These are phyloP conservation scores for Mucuna pruriens DNA, from an alignment of 306 rosid species.

Conservation along the genomic window DNA sequence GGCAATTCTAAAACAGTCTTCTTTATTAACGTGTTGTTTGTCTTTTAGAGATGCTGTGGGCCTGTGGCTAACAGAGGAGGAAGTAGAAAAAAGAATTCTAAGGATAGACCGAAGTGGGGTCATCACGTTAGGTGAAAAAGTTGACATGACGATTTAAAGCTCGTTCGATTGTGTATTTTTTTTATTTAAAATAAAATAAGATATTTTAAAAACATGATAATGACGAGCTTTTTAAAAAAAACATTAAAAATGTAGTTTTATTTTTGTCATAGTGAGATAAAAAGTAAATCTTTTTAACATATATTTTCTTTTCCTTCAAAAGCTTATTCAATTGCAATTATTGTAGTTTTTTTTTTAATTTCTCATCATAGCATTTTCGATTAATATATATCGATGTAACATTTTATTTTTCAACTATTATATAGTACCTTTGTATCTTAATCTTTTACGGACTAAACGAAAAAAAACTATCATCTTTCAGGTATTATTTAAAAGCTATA, in stretches of 20 bases:
- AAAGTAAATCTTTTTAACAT: not conserved
- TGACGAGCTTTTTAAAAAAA: not conserved
- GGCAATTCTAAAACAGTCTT: slow-evolving; percentile 26
- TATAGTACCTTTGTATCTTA: too few species aligned
- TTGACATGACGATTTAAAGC: not conserved
- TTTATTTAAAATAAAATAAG: not conserved
- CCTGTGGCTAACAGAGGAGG: not conserved
- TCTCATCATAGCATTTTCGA: not conserved
- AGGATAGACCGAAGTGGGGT: not conserved
- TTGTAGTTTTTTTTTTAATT: not conserved
- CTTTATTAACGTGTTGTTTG: not conserved
- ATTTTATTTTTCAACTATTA: too few species aligned
- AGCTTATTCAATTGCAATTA: not conserved
- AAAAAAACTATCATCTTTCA: too few species aligned
- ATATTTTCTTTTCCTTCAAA: not conserved
- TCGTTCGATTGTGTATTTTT: not conserved
- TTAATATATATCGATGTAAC: too few species aligned
- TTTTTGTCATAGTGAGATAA: not conserved
- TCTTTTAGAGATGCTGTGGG: not conserved
- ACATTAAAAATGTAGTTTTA: not conserved
- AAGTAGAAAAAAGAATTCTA: not conserved
- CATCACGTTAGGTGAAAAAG: not conserved
- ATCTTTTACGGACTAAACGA: too few species aligned
- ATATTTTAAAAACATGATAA: not conserved
- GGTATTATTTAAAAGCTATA: too few species aligned